A percentile compares a stretch with the other conserved stretches of the same genome.
Conservation (phyloP, 2,329 filamentous ascomycete species). For the Lizonia empirigonia region DNA sequence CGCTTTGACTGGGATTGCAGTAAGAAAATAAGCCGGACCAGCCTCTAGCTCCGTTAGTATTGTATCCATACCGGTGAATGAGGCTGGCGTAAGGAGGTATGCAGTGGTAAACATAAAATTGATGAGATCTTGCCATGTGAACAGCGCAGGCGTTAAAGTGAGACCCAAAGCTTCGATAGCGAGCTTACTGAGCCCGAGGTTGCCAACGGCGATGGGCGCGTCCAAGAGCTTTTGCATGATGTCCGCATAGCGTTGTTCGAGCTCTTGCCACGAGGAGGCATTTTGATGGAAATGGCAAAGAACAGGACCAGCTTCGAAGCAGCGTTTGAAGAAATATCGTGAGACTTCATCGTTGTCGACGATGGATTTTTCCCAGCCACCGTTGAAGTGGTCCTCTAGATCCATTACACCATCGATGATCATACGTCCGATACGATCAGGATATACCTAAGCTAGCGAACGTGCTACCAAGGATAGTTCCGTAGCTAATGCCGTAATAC, state of each 20-base stretch:
- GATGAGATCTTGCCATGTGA: slow-evolving; percentile 21
- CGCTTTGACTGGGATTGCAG: not conserved
- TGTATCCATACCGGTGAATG: not conserved
- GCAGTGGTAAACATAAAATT: slow-evolving; percentile 3
- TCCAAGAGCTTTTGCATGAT: slow-evolving; percentile 17
- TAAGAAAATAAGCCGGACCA: not conserved
- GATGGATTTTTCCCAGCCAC: slow-evolving; percentile 43
- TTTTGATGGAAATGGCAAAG: slow-evolving; percentile 25
- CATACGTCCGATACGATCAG: slow-evolving; percentile 50
- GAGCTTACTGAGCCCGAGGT: not conserved
- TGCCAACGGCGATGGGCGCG: slow-evolving; percentile 7
- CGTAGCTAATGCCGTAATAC: slow-evolving; percentile 53
- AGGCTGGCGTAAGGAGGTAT: slow-evolving; percentile 3
- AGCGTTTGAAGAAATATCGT: slow-evolving; percentile 60
- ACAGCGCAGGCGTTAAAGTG: slow-evolving; percentile 4
- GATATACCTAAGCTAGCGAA: slow-evolving; percentile 55
- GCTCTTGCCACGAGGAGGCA: slow-evolving; percentile 16
- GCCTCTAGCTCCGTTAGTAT: slow-evolving; percentile 18
- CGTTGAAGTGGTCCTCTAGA: slow-evolving; percentile 55
- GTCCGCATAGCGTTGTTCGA: slow-evolving; percentile 20
- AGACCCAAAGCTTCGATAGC: not conserved
- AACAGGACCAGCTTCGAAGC: slow-evolving; percentile 55
- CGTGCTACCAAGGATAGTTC: slow-evolving; percentile 54
- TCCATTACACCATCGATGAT: slow-evolving; percentile 53
- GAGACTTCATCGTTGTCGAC: slow-evolving; percentile 62